Conservation (phyloP, 2,329 filamentous ascomycete genomes). For the Blastomyces percursus region DNA sequence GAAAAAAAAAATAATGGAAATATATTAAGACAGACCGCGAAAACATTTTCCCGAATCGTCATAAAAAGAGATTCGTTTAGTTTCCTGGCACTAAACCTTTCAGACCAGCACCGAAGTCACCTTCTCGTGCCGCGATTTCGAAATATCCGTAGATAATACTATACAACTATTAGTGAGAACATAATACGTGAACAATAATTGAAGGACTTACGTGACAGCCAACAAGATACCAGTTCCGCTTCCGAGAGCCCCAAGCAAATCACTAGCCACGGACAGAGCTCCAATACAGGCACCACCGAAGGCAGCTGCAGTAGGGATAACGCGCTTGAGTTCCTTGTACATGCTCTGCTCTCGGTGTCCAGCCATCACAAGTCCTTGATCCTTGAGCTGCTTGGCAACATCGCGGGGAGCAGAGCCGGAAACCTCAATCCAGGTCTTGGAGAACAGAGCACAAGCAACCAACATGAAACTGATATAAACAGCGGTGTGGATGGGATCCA, state of each 20-base stretch:
- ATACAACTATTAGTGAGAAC: constrained; percentile 21
- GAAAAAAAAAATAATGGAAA: not conserved
- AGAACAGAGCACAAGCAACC: constrained; percentile 93
- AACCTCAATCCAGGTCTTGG: constrained; percentile 99
- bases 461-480: constrained; percentile 98
- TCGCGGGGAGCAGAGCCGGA: constrained; percentile 95
- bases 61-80: constrained; percentile 19
- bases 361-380: constrained; percentile 98
- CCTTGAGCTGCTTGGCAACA: constrained; percentile 99
- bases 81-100: constrained; percentile 51
- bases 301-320: constrained; percentile 94
- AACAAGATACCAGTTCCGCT: constrained; percentile 96
- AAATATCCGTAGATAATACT: constrained; percentile 99
- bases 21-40: constrained; percentile 4
- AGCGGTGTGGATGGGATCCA: constrained; percentile 92
- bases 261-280: constrained; percentile 87
- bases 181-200: constrained; percentile 1
- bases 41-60: constrained; percentile 1
- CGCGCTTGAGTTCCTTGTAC: constrained; percentile 99
- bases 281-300: constrained; percentile 99
- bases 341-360: constrained; percentile 99
- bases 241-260: constrained; percentile 89
- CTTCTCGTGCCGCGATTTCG: constrained; percentile 97
- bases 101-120: constrained; percentile 68
- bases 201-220: constrained; percentile 78